phyloP scores from a whole-genome alignment of 768 basidiomycete species.

The Mycena maculata region DNA sequence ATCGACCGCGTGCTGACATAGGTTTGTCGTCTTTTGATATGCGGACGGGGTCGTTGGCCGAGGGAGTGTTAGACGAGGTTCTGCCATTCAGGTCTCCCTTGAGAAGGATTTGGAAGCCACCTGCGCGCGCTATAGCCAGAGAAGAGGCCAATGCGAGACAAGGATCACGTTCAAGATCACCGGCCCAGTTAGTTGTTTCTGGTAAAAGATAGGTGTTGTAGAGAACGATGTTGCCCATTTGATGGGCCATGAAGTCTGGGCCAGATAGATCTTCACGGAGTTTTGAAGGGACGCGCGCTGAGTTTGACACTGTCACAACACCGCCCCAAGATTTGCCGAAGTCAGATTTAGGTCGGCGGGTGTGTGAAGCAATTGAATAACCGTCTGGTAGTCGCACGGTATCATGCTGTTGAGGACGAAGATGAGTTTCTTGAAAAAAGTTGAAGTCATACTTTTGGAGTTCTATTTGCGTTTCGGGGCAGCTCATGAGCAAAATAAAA shows the following conservation, averaged over 20 bases:
- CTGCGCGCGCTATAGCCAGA: background rate
- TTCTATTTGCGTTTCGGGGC: background rate
- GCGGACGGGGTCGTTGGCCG: background rate
- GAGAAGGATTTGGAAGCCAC: background rate
- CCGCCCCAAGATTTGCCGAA: background rate
- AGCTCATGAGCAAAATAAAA: background rate
- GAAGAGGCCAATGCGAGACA: background rate
- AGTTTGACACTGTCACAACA: background rate
- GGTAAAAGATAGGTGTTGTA: background rate
- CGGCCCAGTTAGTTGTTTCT: background rate
- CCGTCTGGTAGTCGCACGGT: background rate
- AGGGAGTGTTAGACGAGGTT: background rate
- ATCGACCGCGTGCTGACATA: background rate
- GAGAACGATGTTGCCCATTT: background rate
- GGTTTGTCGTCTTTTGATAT: background rate
- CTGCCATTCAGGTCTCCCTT: background rate
- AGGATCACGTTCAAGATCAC: background rate
- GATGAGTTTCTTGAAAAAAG: conserved; percentile 4
- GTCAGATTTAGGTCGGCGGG: background rate
- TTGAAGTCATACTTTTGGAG: background rate
- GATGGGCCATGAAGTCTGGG: background rate
- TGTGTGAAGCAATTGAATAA: background rate
- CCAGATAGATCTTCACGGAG: background rate
- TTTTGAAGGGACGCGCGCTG: background rate
- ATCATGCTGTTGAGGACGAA: background rate